Evolutionary conservation across 495 filamentous ascomycete genomes (phyloP), one percentile per base, ranked within the genome.

Genomic region (Penicillium goetzii): DNA sequence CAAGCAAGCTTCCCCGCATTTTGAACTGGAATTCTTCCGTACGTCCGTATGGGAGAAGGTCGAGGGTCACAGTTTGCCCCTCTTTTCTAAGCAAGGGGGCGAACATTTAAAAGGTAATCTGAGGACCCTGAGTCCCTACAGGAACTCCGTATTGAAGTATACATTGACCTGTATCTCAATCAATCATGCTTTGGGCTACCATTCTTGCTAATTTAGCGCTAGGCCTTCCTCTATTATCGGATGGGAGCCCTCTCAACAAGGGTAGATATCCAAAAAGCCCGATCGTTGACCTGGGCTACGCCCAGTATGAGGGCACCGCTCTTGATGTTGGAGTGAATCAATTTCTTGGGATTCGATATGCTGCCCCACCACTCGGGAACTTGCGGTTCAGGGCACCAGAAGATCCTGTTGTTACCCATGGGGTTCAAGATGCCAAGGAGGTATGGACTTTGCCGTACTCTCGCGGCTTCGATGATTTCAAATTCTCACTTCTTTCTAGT

Each of bases 271-370:
- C 43, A 12, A 1, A 23, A 12, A 12, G 10, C 21, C 50, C 50
- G 32, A 53, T 11, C 6, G 30, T 53, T 11, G 30, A 33, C 15
- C n/a, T 53, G 14, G 50, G 30, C 12, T 53, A 53, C n/a, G 26
- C 50, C n/a, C 25, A 28, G 11, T 53, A 53, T 53, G 26, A 53
- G 30, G 50, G 50, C 3, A 33, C n/a, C 26, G 15, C 50, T 30
- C 30, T 53, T 7, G 30, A 17, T n/a, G 30, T 30, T 32, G 50
- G 50, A 17, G 50, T 53, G 2, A 33, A 53, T 23, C 50, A 53
- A 12, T 53, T 30, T 30, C 50, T 53, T n/a, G 50, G 50, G 11
- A 53, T 53, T 28, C 50, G 50, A 53, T 53, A 30, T 53, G 50
- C 50, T 9, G 30, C 25, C 19, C 26, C 50, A 5, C 50, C 50